Evolutionary conservation across 257 asterid species (phyloP), one percentile per base, ranked within the genome.

Genomic region (Gentiana dahurica): DNA sequence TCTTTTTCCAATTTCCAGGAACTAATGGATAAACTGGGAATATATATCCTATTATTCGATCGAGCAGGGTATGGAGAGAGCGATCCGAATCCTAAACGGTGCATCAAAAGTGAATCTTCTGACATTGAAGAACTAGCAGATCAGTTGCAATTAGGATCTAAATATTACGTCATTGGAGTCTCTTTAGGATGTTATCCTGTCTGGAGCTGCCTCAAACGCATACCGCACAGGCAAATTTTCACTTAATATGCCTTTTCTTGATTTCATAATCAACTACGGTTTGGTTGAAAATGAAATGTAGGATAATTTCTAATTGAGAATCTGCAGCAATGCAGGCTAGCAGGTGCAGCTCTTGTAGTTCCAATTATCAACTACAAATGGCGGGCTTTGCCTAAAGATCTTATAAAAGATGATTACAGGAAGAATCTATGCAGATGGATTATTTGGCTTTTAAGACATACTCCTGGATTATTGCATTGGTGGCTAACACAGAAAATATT

Each of bases 1-100:
- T 39, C 5, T 39, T 33, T 53, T 37, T 65, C 66, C 70, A 62
- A 70, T 62, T 12, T 63, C 37, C 75, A 91, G 98, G 96, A 81
- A 43, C 56, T 87, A 12, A 65, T 91, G 68, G 86, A 84, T 66
- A 79, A 75, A 65, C 67, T 85, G 68, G 75, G 79, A 61, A 68
- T 91, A 65, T 81, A 82, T 66, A 55, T 91, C 51, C 58, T 87
- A 62, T 60, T 78, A 50, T 87, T 69, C 43, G 96, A 91, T 61
- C 83, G 96, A 66, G 94, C 98, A 4, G 98, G 98, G 52, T 91
- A 91, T 73, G 97, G 98, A 3, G 94, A 91, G 50, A 91, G 98
- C 58, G 94, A 85, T 71, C 94, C 91, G 44, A 82, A 90, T 67
- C 85, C 92, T 34, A 78, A 73, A 58, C 75, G 94, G 36, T 76